phyloP scores from a whole-genome alignment of 148 eudicot genomes.

The Bassia scoparia region DNA sequence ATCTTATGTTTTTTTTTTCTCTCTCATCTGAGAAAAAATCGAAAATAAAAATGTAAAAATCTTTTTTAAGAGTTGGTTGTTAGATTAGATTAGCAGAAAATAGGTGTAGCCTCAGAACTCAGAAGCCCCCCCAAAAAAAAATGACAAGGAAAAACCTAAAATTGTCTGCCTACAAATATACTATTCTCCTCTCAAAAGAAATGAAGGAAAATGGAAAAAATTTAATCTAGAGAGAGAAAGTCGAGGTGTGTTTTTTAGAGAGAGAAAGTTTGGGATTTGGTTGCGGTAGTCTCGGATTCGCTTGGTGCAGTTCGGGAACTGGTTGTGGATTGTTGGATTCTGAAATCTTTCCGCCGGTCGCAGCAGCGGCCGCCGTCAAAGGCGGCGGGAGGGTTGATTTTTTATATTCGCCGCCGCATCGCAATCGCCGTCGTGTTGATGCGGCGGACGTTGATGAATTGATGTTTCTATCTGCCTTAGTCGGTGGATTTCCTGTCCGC shows the following conservation, averaged over 20 bases:
- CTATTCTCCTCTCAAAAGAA: background rate
- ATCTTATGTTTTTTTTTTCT: background rate
- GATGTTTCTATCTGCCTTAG: background rate
- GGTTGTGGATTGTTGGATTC: background rate
- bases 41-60: background rate
- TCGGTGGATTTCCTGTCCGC: constrained; percentile 38
- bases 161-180: background rate
- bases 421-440: background rate
- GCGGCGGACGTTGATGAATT: background rate
- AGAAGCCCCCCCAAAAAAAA: background rate
- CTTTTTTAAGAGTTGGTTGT: background rate
- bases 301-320: constrained; percentile 99
- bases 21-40: background rate
- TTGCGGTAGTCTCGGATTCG: constrained; percentile 83
- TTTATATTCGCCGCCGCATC: background rate
- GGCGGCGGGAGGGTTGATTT: background rate
- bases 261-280: constrained; percentile 1
- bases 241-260: constrained; percentile 1
- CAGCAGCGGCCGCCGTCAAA: background rate
- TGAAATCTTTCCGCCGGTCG: background rate
- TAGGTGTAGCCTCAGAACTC: constrained; percentile 6
- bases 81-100: constrained; percentile 15
- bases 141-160: background rate
- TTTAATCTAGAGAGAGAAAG: constrained; percentile 9
- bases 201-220: too few species aligned